Percentiles rank a stretch among this genome's conserved stretches.
phyloP scores from a whole-genome alignment of 139 green algal species.

The Volvox africanus region DNA sequence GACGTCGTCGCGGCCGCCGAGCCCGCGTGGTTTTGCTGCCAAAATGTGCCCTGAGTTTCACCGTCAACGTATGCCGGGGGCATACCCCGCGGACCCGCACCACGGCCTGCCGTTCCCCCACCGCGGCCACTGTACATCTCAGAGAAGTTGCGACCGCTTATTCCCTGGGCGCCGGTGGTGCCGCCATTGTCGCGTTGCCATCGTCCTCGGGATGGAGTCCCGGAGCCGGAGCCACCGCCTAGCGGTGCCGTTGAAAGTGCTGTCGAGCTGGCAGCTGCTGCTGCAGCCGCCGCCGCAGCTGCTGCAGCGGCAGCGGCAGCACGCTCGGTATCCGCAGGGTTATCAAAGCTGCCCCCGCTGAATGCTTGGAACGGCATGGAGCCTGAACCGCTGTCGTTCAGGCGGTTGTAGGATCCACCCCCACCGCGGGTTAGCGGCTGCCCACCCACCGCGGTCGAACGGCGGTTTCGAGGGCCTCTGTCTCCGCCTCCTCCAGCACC shows the following conservation, averaged over 20 bases:
- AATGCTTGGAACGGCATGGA: not conserved
- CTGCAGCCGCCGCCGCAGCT: constrained; percentile 15
- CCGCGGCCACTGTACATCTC: not conserved
- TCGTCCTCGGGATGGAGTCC: not conserved
- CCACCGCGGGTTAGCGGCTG: not conserved
- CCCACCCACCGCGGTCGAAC: not conserved
- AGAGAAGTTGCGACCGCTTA: not conserved
- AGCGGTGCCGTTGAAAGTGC: not conserved
- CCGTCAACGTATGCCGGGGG: not conserved
- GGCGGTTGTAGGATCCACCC: not conserved
- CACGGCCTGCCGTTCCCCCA: not conserved
- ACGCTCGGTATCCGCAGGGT: constrained; percentile 33
- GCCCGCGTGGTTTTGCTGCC: not conserved
- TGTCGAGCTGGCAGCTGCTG: not conserved
- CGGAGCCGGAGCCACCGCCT: not conserved
- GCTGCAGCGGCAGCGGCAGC: not conserved
- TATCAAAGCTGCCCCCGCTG: constrained; percentile 42
- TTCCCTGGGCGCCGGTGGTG: not conserved
- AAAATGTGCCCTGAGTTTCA: not conserved
- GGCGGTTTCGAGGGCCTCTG: not conserved
- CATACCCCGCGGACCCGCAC: not conserved
- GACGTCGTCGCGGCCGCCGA: not conserved
- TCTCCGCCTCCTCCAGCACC: not conserved
- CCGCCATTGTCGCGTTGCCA: not conserved
- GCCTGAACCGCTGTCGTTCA: not conserved